phyloP scores from a whole-genome alignment of 2,329 filamentous ascomycete species.

The Aureobasidium pullulans region DNA sequence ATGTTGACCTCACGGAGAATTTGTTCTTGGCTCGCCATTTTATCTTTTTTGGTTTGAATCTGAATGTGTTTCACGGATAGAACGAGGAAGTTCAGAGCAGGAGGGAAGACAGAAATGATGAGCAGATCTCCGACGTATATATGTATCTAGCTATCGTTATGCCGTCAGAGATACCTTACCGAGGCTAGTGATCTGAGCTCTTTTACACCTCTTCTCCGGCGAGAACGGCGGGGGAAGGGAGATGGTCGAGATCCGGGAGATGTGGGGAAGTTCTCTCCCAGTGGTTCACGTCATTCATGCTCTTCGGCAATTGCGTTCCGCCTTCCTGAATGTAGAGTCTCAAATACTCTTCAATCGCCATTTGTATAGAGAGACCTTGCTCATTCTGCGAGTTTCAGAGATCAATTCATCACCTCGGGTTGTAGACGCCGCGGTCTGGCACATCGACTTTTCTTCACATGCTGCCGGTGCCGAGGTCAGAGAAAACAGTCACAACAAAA shows the following conservation, averaged over 20 bases:
- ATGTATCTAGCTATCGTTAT: conserved; percentile 5
- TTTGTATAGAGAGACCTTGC: background rate
- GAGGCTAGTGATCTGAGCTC: conserved; percentile 9
- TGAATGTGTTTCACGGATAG: background rate
- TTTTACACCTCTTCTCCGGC: background rate
- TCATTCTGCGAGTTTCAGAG: background rate
- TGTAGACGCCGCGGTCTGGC: background rate
- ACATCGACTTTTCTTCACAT: background rate
- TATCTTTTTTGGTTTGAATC: background rate
- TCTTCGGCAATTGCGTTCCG: background rate
- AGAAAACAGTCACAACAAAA: background rate
- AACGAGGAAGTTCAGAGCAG: background rate
- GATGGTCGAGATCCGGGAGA: background rate
- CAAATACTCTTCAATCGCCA: background rate
- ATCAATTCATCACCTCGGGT: background rate
- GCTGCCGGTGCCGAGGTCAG: conserved; percentile 12
- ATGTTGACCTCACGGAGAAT: conserved; percentile 85
- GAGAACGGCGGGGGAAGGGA: conserved; percentile 11
- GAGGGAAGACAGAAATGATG: background rate
- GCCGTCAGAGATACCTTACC: conserved; percentile 9
- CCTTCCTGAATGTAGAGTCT: background rate
- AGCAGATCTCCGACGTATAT: conserved; percentile 9
- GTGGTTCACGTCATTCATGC: conserved; percentile 7
- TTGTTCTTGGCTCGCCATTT: conserved; percentile 42
- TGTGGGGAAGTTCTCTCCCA: conserved; percentile 6